Evolutionary conservation across 106 monocot genomes (phyloP).

Genomic region (Hemerocallis citrina): DNA sequence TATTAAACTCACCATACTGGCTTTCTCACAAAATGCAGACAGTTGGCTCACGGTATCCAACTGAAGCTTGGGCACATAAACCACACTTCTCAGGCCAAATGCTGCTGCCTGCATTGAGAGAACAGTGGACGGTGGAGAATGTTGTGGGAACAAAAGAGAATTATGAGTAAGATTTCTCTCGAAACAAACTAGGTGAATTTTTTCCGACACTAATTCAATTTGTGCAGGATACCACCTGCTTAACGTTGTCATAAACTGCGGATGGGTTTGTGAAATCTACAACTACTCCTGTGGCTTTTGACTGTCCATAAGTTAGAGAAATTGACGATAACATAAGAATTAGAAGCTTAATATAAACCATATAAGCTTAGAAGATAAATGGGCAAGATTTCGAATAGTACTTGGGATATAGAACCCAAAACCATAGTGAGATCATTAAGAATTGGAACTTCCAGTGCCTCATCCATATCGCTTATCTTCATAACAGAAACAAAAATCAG

Average conservation of each 20-base stretch:
- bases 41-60: constrained; percentile 58
- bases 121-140: no score
- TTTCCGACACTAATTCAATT: no score
- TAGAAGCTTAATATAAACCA: background rate
- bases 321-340: background rate
- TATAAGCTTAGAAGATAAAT: background rate
- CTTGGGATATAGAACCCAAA: constrained; percentile 81
- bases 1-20: constrained; percentile 60
- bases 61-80: constrained; percentile 71
- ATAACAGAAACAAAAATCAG: background rate
- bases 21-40: constrained; percentile 84
- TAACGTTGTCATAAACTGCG: constrained; percentile 84
- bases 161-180: no score
- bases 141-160: no score
- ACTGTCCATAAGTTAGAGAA: constrained; percentile 11
- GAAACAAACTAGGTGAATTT: background rate
- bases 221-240: constrained; percentile 41
- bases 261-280: constrained; percentile 81
- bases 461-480: constrained; percentile 74
- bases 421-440: constrained; percentile 90
- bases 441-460: constrained; percentile 79
- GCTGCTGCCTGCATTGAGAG: constrained; percentile 82
- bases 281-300: constrained; percentile 66
- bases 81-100: constrained; percentile 75
- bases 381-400: constrained; percentile 7